Base-by-base conservation (phyloP, 2,329 filamentous ascomycete genomes). In the Davidsoniella neocaledoniae region DNA sequence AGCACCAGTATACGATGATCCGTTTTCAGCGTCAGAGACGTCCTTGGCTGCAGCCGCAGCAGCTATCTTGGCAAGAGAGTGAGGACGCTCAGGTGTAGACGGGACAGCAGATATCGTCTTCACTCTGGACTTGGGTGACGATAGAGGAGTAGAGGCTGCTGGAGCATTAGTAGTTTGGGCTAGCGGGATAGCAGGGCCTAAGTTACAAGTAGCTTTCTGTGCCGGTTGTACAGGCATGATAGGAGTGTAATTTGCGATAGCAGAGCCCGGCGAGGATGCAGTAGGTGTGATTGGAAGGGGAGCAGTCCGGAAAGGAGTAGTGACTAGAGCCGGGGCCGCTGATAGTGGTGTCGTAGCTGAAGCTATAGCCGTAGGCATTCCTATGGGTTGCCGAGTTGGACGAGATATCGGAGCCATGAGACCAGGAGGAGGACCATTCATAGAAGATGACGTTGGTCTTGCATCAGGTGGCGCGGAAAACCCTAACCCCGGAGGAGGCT, bases 401-500 rank as follows among this genome's bases (percentile, higher is more conserved):
- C 26, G 26, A 33, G 26, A 8, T 9, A 33, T 29, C 14, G 43
- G 43, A 33, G 43, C 25, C n/a, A 38, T 46, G 16, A 49, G 37
- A 7, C 50, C 46, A 21, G 50, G 59, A 38, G 56, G 54, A 12
- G 56, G 53, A 37, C 64, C 55, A 33, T 1, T 12, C 10, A 33
- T 8, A 8, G 26, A 33, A 33, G 26, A 33, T 33, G 6, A 33
- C 26, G 7, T 33, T 9, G 26, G 6, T 5, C 26, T 33, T 12
- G 10, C 8, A 6, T 62, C 61, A 2, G 65, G 56, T 46, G 65
- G 61, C 29, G 61, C 56, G 41, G 61, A 26, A 14, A 50, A 46
- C 17, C 51, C 51, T 10, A 49, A 23, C 6, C 48, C 48, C 8
- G 48, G 48, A 10, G 48, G 48, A 39, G 48, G 48, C 33, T 49